phyloP scores from a whole-genome alignment of 2,329 filamentous ascomycete genomes.

The Phaeosphaeriaceae sp. region DNA sequence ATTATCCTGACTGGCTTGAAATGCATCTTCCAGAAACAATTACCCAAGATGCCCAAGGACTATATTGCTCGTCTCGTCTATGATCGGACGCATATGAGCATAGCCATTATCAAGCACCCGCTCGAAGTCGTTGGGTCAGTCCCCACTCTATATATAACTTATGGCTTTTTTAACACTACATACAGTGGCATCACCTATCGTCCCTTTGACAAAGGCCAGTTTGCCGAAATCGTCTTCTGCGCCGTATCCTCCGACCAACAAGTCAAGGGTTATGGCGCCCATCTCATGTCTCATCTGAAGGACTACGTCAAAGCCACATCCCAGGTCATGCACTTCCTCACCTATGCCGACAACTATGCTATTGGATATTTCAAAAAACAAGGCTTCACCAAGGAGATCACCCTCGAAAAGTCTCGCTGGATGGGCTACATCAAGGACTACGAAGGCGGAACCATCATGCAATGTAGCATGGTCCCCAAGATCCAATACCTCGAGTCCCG shows the following conservation, averaged over 20 bases:
- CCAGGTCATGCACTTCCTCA: constrained; percentile 97
- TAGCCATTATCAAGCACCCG: constrained; percentile 96
- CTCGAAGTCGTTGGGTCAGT: constrained; percentile 80
- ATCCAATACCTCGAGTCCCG: constrained; percentile 93
- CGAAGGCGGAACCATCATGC: constrained; percentile 98
- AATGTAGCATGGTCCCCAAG: constrained; percentile 94
- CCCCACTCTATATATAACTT: neutral
- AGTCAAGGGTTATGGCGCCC: constrained; percentile 96
- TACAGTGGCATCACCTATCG: constrained; percentile 91
- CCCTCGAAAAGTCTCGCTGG: constrained; percentile 86
- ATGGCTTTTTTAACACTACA: too few species aligned
- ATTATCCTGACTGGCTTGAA: constrained; percentile 96
- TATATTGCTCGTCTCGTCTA: constrained; percentile 98
- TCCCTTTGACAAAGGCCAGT: constrained; percentile 87
- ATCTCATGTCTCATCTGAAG: constrained; percentile 97
- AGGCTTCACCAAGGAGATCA: constrained; percentile 98
- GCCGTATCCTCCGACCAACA: constrained; percentile 97
- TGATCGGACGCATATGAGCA: constrained; percentile 92
- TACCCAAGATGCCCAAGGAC: constrained; percentile 99
- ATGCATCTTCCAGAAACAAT: constrained; percentile 97
- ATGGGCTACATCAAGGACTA: constrained; percentile 99
- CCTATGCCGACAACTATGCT: constrained; percentile 98
- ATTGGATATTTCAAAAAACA: constrained; percentile 99
- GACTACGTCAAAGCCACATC: constrained; percentile 97
- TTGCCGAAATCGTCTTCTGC: constrained; percentile 98